These are phyloP conservation scores for Beta corolliflora DNA, from an alignment of 179 eudicot genomes.

Conservation along the genomic window DNA sequence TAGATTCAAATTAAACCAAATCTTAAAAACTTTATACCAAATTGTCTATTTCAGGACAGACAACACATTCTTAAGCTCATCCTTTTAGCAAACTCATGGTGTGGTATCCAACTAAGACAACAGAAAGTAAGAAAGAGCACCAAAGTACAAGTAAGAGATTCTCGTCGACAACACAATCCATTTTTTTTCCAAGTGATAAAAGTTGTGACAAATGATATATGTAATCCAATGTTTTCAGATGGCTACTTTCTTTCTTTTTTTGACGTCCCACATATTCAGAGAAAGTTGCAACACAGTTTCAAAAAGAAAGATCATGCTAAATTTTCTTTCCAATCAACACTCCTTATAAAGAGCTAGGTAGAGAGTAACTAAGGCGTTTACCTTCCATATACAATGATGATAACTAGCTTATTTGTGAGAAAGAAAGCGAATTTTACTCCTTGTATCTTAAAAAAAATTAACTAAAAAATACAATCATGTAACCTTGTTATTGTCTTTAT, in stretches of 20 bases:
- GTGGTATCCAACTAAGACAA: neutral
- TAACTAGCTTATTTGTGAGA: no score
- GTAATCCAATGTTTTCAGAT: neutral
- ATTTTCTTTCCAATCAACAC: neutral
- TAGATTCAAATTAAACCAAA: no score
- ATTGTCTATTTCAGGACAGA: no score
- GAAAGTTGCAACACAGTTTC: no score
- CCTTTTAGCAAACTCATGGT: neutral
- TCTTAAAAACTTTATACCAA: no score
- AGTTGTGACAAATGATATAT: neutral
- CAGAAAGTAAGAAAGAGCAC: neutral
- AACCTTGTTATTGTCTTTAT: neutral
- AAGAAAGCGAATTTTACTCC: no score
- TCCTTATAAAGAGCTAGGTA: neutral
- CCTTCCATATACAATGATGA: no score
- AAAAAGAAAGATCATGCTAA: neutral
- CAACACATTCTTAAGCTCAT: neutral
- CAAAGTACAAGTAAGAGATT: neutral
- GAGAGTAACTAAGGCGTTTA: neutral
- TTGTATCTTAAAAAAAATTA: no score
- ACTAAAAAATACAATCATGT: neutral
- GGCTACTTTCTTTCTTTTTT: no score
- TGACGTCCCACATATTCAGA: no score
- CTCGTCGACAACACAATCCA: slow-evolving; percentile 1
- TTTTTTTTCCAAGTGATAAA: neutral